These are phyloP conservation scores for Vigna radiata DNA, from an alignment of 306 rosid genomes.

Conservation along the genomic window DNA sequence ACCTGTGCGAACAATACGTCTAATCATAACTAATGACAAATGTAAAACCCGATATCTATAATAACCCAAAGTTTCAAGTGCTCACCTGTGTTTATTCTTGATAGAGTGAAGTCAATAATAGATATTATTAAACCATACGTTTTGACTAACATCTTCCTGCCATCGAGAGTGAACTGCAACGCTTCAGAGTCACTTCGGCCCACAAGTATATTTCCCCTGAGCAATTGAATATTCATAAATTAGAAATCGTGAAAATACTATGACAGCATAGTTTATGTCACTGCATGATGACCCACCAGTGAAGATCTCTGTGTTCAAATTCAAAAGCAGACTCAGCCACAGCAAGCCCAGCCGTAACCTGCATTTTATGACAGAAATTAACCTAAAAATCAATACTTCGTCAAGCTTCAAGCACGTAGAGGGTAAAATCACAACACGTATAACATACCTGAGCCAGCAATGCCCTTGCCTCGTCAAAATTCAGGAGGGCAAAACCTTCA, in stretches of 20 bases:
- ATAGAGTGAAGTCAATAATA: conserved; percentile 88
- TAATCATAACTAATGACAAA: conserved; percentile 37
- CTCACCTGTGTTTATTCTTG: conserved; percentile 88
- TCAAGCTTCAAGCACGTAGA: conserved; percentile 32
- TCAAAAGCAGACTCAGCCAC: conserved; percentile 96
- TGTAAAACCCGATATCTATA: conserved; percentile 2
- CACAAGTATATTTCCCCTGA: conserved; percentile 90
- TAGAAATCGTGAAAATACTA: conserved; percentile 30
- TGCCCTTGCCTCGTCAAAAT: conserved; percentile 76
- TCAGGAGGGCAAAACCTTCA: conserved; percentile 82
- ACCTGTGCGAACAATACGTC: conserved; percentile 59
- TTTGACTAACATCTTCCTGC: conserved; percentile 60
- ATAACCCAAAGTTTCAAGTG: conserved; percentile 19
- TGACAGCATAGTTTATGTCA: conserved; percentile 25
- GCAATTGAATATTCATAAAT: conserved; percentile 43
- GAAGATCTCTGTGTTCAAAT: conserved; percentile 98
- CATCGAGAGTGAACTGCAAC: conserved; percentile 82
- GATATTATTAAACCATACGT: conserved; percentile 81
- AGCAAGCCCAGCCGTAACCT: conserved; percentile 88
- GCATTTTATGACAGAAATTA: conserved; percentile 42
- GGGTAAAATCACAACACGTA: conserved; percentile 15
- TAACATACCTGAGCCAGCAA: conserved; percentile 77
- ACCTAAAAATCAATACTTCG: conserved; percentile 38
- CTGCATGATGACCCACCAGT: conserved; percentile 64
- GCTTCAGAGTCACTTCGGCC: conserved; percentile 66